Evolutionary conservation across 2,329 filamentous ascomycete genomes (phyloP).

Genomic region (Xylariaceae sp.): DNA sequence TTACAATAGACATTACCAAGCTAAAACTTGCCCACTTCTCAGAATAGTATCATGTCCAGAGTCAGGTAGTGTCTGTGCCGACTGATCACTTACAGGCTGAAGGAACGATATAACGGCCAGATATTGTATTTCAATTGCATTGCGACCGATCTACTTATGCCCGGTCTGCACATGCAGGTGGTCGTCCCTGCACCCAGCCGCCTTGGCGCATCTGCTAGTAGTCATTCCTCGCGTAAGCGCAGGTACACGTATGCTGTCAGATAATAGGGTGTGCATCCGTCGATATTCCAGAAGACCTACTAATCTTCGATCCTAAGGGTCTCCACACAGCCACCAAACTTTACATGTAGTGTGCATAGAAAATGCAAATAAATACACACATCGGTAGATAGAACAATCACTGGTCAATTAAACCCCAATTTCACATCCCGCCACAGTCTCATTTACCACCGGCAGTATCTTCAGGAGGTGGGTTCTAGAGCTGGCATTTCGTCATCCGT

Average conservation of each 20-base stretch:
- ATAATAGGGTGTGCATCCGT: too few relatives aligned
- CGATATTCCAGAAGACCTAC: too few relatives aligned
- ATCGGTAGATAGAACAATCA: too few relatives aligned
- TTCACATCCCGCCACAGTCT: too few relatives aligned
- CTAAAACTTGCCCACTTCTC: constrained; percentile 34
- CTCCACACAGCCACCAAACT: too few relatives aligned
- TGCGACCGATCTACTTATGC: constrained; percentile 13
- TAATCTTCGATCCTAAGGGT: too few relatives aligned
- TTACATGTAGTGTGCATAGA: too few relatives aligned
- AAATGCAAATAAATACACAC: too few relatives aligned
- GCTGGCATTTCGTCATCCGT: constrained; percentile 32
- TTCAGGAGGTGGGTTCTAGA: constrained; percentile 13
- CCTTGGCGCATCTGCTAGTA: constrained; percentile 23
- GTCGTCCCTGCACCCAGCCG: constrained; percentile 9
- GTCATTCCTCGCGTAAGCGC: too few relatives aligned
- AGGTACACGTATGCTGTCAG: too few relatives aligned
- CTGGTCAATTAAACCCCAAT: too few relatives aligned
- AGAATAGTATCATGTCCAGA: not conserved
- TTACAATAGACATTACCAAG: constrained; percentile 15
- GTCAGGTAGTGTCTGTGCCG: not conserved
- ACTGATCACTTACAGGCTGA: constrained; percentile 18
- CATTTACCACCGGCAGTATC: not conserved
- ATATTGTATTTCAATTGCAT: constrained; percentile 16
- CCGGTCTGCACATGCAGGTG: constrained; percentile 18
- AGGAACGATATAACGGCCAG: constrained; percentile 3